Evolutionary conservation across 768 basidiomycete genomes (phyloP).

Genomic region (Lactarius pseudohatsudake): DNA sequence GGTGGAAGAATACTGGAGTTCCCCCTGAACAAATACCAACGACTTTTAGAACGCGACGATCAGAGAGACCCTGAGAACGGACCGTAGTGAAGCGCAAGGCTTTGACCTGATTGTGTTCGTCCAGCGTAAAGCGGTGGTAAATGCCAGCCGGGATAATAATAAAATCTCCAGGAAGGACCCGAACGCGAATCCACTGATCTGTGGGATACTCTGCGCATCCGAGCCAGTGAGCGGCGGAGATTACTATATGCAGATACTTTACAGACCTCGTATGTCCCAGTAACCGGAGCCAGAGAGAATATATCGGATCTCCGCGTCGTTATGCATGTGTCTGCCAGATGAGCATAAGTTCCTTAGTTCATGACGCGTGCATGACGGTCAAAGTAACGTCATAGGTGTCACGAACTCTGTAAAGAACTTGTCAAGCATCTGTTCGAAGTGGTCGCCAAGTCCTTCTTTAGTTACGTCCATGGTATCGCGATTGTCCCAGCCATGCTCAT

Average conservation of each 20-base stretch:
- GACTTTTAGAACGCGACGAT: background rate
- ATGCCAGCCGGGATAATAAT: slow-evolving; percentile 87
- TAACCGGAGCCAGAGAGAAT: slow-evolving; percentile 81
- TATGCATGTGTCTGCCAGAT: slow-evolving; percentile 74
- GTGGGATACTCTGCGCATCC: slow-evolving; percentile 54
- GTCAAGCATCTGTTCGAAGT: slow-evolving; percentile 79
- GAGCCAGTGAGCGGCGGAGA: background rate
- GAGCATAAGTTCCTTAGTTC: background rate
- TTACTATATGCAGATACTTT: background rate
- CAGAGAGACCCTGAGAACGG: background rate
- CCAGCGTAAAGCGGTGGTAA: slow-evolving; percentile 95
- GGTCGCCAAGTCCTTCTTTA: slow-evolving; percentile 74
- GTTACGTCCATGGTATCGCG: slow-evolving; percentile 77
- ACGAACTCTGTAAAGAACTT: slow-evolving; percentile 76
- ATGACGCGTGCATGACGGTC: background rate
- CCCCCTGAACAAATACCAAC: slow-evolving; percentile 55
- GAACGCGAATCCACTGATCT: slow-evolving; percentile 80
- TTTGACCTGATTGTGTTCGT: slow-evolving; percentile 64
- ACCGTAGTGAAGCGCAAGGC: slow-evolving; percentile 46
- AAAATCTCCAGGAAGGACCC: slow-evolving; percentile 75
- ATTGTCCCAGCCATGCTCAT: slow-evolving; percentile 76
- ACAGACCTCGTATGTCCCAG: slow-evolving; percentile 84
- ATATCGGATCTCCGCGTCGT: slow-evolving; percentile 94
- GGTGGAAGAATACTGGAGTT: slow-evolving; percentile 86
- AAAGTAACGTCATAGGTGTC: background rate